These are phyloP conservation scores for Eucalyptus pumila DNA, from an alignment of 345 rosid genomes.

Conservation along the genomic window DNA sequence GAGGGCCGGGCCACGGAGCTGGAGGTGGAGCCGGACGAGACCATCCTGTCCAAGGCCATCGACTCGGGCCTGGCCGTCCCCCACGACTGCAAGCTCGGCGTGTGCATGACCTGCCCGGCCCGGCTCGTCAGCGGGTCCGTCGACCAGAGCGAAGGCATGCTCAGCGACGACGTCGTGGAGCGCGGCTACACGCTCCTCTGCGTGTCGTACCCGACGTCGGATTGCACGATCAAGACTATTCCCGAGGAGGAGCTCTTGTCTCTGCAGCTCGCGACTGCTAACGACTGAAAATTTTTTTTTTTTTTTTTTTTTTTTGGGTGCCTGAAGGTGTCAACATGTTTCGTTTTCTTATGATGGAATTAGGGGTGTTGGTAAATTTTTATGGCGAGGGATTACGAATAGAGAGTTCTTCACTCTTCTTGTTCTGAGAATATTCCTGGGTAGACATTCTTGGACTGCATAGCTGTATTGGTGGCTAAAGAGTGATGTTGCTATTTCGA, in stretches of 20 bases:
- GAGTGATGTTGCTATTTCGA: background rate
- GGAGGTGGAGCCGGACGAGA: constrained; percentile 82
- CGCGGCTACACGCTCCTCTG: constrained; percentile 79
- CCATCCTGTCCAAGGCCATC: constrained; percentile 69
- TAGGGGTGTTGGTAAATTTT: background rate
- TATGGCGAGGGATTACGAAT: background rate
- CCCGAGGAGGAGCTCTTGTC: constrained; percentile 89
- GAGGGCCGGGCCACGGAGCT: constrained; percentile 56
- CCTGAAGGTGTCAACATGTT: background rate
- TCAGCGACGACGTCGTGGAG: constrained; percentile 92
- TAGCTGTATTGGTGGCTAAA: background rate
- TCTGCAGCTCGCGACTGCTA: constrained; percentile 79
- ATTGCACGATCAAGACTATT: constrained; percentile 70
- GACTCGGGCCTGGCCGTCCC: constrained; percentile 68
- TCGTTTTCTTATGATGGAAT: background rate
- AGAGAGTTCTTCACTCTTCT: background rate
- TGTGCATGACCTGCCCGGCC: constrained; percentile 99
- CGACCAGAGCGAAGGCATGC: constrained; percentile 97
- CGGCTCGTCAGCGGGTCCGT: constrained; percentile 53
- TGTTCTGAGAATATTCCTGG: background rate
- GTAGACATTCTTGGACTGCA: background rate
- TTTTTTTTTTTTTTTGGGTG: background rate
- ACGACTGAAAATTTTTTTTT: constrained; percentile 23
- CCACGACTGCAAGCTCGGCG: constrained; percentile 92
- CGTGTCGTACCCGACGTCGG: constrained; percentile 71